Evolutionary conservation across 305 asterid genomes (phyloP).

Genomic region (Petunia hybrid): DNA sequence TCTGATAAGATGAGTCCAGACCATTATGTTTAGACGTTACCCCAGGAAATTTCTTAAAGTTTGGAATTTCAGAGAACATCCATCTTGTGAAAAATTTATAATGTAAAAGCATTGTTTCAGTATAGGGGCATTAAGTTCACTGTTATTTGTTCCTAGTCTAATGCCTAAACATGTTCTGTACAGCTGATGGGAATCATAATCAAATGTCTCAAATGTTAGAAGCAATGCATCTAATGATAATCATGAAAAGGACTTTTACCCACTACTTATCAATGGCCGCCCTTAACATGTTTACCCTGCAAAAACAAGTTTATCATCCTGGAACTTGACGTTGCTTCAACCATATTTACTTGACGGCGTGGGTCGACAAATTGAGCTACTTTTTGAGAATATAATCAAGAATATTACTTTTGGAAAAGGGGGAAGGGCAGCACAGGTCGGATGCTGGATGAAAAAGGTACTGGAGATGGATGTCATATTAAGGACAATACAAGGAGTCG

Average conservation of each 20-base stretch:
- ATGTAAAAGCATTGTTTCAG: constrained; percentile 13
- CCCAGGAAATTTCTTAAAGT: not conserved
- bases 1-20: constrained; percentile 62
- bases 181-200: not conserved
- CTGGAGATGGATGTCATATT: too few relatives aligned
- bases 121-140: not conserved
- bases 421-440: too few relatives aligned
- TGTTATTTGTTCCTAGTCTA: not conserved
- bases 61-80: not conserved
- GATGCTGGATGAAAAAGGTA: too few relatives aligned
- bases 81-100: constrained; percentile 4
- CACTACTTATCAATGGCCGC: not conserved
- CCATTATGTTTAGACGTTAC: constrained; percentile 31
- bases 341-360: not conserved
- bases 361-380: not conserved
- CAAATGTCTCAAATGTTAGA: not conserved
- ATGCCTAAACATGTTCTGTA: not conserved
- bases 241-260: not conserved
- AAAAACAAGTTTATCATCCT: not conserved
- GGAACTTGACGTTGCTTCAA: not conserved
- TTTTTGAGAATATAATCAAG: not conserved
- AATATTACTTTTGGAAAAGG: too few relatives aligned
- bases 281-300: not conserved
- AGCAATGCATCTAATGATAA: too few relatives aligned
- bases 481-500: not conserved